phyloP scores from a whole-genome alignment of 2,329 filamentous ascomycete species.

The Neofusicoccum sp. region DNA sequence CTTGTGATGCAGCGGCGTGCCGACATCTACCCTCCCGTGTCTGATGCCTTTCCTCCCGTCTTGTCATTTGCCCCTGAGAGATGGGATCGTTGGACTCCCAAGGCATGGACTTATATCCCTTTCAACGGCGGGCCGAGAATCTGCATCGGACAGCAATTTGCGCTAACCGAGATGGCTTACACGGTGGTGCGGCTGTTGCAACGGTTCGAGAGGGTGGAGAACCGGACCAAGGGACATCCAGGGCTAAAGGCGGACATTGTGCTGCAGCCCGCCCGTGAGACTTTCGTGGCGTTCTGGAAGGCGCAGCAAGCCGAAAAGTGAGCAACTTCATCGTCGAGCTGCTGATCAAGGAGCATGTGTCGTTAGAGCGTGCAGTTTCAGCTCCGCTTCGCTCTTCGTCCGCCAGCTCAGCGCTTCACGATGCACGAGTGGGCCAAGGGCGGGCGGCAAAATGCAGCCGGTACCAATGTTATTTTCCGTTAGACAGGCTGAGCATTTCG shows the following conservation, averaged over 20 bases:
- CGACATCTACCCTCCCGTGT: conserved; percentile 47
- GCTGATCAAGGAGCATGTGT: background rate
- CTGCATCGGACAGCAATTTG: conserved; percentile 54
- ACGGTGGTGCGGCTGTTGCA: conserved; percentile 48
- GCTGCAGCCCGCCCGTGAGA: conserved; percentile 43
- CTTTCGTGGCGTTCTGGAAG: conserved; percentile 39
- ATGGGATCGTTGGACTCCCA: conserved; percentile 51
- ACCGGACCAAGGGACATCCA: conserved; percentile 37
- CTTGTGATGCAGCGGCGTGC: conserved; percentile 49
- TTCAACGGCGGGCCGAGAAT: conserved; percentile 51
- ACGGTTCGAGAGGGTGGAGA: conserved; percentile 38
- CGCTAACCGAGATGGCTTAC: conserved; percentile 51
- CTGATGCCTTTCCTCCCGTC: conserved; percentile 41
- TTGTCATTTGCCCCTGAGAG: conserved; percentile 48
- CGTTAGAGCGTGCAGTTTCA: background rate
- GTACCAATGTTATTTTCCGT: background rate
- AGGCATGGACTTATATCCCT: conserved; percentile 46
- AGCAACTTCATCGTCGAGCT: background rate
- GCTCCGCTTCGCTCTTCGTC: background rate
- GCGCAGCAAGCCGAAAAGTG: background rate
- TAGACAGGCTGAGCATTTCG: background rate
- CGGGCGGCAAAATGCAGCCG: no score
- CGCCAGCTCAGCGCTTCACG: background rate
- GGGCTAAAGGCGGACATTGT: conserved; percentile 49
- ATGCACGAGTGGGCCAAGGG: background rate